Base-by-base conservation (phyloP, 2,329 filamentous ascomycete species). In the Fusarium sterilihyphosum region DNA sequence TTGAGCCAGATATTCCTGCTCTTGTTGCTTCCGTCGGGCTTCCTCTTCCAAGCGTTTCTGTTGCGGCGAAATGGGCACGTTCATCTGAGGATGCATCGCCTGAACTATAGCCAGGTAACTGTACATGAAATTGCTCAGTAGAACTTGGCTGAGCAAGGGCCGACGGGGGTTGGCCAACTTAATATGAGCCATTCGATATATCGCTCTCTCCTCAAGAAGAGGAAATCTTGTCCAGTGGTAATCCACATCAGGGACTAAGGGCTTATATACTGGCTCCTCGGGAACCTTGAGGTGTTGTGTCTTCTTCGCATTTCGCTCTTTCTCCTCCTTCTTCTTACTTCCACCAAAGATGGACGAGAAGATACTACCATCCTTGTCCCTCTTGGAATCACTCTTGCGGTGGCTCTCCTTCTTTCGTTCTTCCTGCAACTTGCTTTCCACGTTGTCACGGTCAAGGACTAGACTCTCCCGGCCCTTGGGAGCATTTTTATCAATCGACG, bases 121-220 rank as follows among this genome's bases (percentile, higher is more conserved):
- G 85, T 99, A 99, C 96, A 99, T 99, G 84, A 99, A 99, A 82
- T 99, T 99, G 84, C 95, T 98, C 76, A 99, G 89, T 67, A 99
- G 87, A 29, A 99, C 96, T 83, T 99, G 96, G 69, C 96, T 98
- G 80, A 97, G 93, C 59, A 99, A 85, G 46, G 96, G 93, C 64
- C 96, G 92, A 50, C 96, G 92, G 43, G 96, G 96, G 80, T 99
- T 98, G n/a, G 96, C 96, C 70, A 99, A 90, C 83, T 99, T 99
- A 84, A 98, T 97, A 81, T 99, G 96, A 24, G 96, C 96, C 94
- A 99, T 98, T 70, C 96, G 91, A 83, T 99, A 99, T 68, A 99
- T 99, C 26, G 96, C 96, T 67, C 96, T 90, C 85, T 99, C 96
- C 83, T 98, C 96, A 62, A 98, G 87, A 61, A 99, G 96, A 18